Conservation (phyloP, 1,284 basidiomycete species). For the Rhodotorula sp. region DNA sequence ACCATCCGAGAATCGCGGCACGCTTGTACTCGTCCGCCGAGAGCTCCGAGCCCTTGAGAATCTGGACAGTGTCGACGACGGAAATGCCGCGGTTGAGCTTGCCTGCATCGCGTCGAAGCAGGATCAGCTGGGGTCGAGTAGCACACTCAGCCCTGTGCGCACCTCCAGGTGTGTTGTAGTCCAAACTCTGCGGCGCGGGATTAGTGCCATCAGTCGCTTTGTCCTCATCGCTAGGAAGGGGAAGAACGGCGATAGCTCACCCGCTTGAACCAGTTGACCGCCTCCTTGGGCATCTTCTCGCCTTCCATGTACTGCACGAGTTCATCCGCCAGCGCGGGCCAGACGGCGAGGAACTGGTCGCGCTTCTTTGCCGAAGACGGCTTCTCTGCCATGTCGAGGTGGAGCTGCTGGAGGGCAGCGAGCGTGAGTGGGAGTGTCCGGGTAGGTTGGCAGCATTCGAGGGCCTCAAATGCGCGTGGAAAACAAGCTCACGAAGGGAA, state of each 20-base stretch:
- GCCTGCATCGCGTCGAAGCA: constrained; percentile 50
- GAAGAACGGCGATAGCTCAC: constrained; percentile 52
- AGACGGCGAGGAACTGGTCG: constrained; percentile 55
- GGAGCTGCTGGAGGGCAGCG: not conserved
- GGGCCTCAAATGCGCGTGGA: too few species aligned
- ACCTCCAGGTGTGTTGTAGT: constrained; percentile 91
- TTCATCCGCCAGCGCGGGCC: constrained; percentile 58
- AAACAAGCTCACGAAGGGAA: too few species aligned
- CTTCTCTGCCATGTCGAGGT: constrained; percentile 14
- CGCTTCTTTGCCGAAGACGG: constrained; percentile 36
- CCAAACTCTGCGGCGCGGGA: constrained; percentile 65
- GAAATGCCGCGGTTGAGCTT: constrained; percentile 96
- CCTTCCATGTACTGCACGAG: constrained; percentile 63
- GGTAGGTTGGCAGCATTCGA: too few species aligned
- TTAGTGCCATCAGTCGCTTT: not conserved
- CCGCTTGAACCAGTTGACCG: constrained; percentile 73
- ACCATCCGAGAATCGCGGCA: constrained; percentile 91
- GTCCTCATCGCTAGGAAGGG: not conserved
- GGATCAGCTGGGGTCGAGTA: too few species aligned
- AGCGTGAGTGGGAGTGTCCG: too few species aligned
- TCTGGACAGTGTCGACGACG: constrained; percentile 89
- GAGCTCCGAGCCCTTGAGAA: constrained; percentile 69
- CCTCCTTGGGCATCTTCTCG: constrained; percentile 77
- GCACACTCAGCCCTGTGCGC: constrained; percentile 1
- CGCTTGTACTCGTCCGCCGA: constrained; percentile 81